Evolutionary conservation across 805 yeast species (phyloP), one percentile per base, ranked within the genome.

Genomic region (Brettanomyces bruxellensis): DNA sequence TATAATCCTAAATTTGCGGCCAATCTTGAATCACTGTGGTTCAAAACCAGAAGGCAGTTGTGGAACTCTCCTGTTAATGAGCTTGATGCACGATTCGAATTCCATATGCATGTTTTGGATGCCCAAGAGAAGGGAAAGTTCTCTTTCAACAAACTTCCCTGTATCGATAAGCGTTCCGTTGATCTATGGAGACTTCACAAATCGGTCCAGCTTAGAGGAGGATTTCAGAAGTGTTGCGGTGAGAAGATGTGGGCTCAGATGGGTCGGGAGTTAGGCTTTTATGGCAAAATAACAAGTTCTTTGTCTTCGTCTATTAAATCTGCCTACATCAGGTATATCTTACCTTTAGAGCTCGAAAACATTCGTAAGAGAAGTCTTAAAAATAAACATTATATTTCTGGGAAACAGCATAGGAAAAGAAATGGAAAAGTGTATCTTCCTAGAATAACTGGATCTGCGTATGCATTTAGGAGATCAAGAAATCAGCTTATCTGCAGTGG

Each of bases 171-270:
- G 52, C 66, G 84, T 45, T 75, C 81, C 1, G 60, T 86, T 38
- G 90, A 86, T 62, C 65, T 86, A 34, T 85, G 71, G 60, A 68
- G 76, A 38, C 62, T 86, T 37, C 72, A 76, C 53, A 66, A 73
- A 36, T 70, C 78, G 12, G 93, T 86, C 1, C 66, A 72, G 18
- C 58, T 75, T 14, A 68, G 83, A 49, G 93, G 93, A 18, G 95
- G 95, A 0, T 80, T 71, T 57, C 69, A 70, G 9, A 69, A 64
- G 9, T 89, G 86, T n/a, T 75, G 83, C 41, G 62, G 72, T 46
- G 74, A 73, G 47, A 83, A 84, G 55, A 68, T 78, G 41, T 87
- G 95, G 96, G 88, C 88, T 1, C 88, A 84, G 56, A 75, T 87
- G 8, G 91, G 91, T 12, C 70, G 89, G 46, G 95, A 86, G 54